Evolutionary conservation across 495 filamentous ascomycete genomes (phyloP).

Genomic region (Talaromyces wortmannii): DNA sequence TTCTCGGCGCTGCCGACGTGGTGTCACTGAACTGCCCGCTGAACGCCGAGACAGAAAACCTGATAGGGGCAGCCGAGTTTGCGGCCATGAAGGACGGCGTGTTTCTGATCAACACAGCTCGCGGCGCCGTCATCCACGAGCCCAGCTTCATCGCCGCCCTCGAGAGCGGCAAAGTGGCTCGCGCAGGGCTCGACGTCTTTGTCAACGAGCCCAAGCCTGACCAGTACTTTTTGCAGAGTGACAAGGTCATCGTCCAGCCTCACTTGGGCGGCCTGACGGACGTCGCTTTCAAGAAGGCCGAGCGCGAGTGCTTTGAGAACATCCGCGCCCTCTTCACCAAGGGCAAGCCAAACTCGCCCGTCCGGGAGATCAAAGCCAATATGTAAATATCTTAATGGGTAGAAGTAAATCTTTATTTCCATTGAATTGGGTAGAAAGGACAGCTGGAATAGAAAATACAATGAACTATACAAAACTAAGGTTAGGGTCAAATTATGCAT

Average conservation of each 20-base stretch:
- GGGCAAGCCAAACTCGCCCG: slow-evolving; percentile 26
- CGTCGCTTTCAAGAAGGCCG: slow-evolving; percentile 21
- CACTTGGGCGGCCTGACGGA: slow-evolving; percentile 25
- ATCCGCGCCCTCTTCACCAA: slow-evolving; percentile 23
- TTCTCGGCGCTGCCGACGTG: slow-evolving; percentile 52
- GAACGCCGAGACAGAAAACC: slow-evolving; percentile 35
- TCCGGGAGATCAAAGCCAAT: not conserved
- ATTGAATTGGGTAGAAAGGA: too few species aligned
- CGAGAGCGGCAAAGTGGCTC: slow-evolving; percentile 39
- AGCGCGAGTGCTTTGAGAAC: slow-evolving; percentile 34
- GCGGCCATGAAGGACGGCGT: slow-evolving; percentile 54
- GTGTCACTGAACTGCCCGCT: slow-evolving; percentile 58
- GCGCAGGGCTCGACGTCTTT: slow-evolving; percentile 52
- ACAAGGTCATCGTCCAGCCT: slow-evolving; percentile 14
- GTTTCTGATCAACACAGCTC: slow-evolving; percentile 56
- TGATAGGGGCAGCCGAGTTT: slow-evolving; percentile 46
- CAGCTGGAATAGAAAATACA: too few species aligned
- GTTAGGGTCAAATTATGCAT: too few species aligned
- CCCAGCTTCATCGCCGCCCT: slow-evolving; percentile 44
- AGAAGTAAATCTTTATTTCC: too few species aligned
- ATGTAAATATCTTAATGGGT: too few species aligned
- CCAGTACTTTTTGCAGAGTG: slow-evolving; percentile 14
- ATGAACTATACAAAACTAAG: too few species aligned
- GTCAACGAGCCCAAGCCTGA: slow-evolving; percentile 51
- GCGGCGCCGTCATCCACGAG: slow-evolving; percentile 56